These are phyloP conservation scores for Xylaria sp. DNA, from an alignment of 2,329 filamentous ascomycete genomes.

Conservation along the genomic window DNA sequence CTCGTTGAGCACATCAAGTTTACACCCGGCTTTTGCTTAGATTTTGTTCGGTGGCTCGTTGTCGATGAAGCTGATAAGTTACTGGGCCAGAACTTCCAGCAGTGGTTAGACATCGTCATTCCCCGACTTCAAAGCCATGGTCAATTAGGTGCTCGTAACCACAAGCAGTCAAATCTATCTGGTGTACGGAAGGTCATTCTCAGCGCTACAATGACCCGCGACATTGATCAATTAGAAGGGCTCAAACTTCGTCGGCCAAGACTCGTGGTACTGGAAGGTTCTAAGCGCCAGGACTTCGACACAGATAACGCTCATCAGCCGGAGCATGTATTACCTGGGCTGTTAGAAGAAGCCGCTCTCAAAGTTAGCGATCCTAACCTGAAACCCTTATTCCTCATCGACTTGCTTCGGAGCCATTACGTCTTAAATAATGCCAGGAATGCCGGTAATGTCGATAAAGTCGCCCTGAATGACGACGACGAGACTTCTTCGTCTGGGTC, in stretches of 20 bases:
- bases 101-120: slow-evolving; percentile 83
- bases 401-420: slow-evolving; percentile 72
- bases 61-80: slow-evolving; percentile 95
- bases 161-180: slow-evolving; percentile 62
- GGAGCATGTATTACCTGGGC: slow-evolving; percentile 68
- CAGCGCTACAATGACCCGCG: slow-evolving; percentile 91
- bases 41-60: slow-evolving; percentile 85
- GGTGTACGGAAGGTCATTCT: slow-evolving; percentile 83
- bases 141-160: slow-evolving; percentile 63
- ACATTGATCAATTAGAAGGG: slow-evolving; percentile 81
- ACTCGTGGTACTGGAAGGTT: slow-evolving; percentile 78
- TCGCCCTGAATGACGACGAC: slow-evolving; percentile 40
- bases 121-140: slow-evolving; percentile 64
- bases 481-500: slow-evolving; percentile 52
- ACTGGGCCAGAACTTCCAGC: slow-evolving; percentile 90
- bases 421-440: slow-evolving; percentile 50
- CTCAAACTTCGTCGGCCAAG: slow-evolving; percentile 79
- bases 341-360: slow-evolving; percentile 73
- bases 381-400: slow-evolving; percentile 87
- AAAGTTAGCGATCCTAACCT: slow-evolving; percentile 75
- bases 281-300: slow-evolving; percentile 47
- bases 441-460: slow-evolving; percentile 27
- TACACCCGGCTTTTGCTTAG: slow-evolving; percentile 83
- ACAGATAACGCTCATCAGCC: slow-evolving; percentile 55
- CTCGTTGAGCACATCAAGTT: slow-evolving; percentile 90